Percentiles rank a stretch among this genome's conserved stretches.
Evolutionary conservation across 306 rosid species (phyloP).

Genomic region (Lupinus albus): DNA sequence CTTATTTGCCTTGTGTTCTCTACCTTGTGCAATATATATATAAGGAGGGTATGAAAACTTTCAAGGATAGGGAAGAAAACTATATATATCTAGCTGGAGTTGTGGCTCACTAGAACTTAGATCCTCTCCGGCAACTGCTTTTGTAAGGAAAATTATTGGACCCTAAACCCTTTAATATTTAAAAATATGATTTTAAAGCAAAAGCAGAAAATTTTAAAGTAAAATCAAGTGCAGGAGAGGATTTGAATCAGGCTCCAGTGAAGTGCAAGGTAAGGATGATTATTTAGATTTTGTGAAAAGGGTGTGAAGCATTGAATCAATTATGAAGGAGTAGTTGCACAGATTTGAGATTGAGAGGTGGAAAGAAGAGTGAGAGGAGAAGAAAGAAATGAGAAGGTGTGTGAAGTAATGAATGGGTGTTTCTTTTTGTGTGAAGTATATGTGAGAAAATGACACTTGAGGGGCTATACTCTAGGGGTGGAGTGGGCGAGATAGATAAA

Average conservation of each 20-base stretch:
- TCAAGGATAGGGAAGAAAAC: not conserved
- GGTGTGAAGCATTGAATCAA: constrained; percentile 58
- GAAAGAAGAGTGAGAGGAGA: constrained; percentile 46
- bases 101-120: too few relatives aligned
- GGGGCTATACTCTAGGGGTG: constrained; percentile 43
- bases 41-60: not conserved
- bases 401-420: constrained; percentile 97
- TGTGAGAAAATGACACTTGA: constrained; percentile 98
- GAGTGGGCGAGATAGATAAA: constrained; percentile 46
- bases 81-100: not conserved
- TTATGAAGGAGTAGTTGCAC: constrained; percentile 73
- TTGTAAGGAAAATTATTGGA: too few relatives aligned
- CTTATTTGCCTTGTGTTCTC: not conserved
- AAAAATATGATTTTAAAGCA: too few relatives aligned
- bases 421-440: constrained; percentile 96
- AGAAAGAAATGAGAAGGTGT: constrained; percentile 69
- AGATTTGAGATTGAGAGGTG: constrained; percentile 62
- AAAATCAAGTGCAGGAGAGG: too few relatives aligned
- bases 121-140: too few relatives aligned
- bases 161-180: too few relatives aligned
- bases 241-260: too few relatives aligned
- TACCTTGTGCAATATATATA: not conserved
- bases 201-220: too few relatives aligned
- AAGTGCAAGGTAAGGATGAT: constrained; percentile 30
- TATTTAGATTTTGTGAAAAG: constrained; percentile 46